Conservation (phyloP, 2,329 filamentous ascomycete genomes). For the Zymoseptoria ardabiliae region DNA sequence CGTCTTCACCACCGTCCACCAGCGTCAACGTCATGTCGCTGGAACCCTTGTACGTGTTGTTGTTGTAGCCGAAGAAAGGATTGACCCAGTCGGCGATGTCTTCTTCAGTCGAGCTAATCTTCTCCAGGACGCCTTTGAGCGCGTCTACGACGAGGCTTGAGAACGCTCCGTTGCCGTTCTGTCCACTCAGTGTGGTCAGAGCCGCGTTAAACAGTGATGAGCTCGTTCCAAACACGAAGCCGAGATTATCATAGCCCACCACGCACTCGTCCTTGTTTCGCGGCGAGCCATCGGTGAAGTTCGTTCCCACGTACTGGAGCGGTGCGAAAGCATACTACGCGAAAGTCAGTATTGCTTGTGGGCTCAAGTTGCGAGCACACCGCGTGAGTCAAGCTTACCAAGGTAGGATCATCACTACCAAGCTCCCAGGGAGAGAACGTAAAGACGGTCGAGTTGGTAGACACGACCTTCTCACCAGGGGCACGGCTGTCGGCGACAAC, state of each 20-base stretch:
- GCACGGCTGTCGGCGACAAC: constrained; percentile 62
- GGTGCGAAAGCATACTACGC: constrained; percentile 58
- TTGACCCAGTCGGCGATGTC: constrained; percentile 76
- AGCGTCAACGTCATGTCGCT: constrained; percentile 53
- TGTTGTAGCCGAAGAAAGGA: constrained; percentile 63
- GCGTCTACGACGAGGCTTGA: constrained; percentile 43
- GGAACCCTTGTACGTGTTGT: constrained; percentile 52
- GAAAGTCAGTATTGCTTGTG: neutral
- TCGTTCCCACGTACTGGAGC: constrained; percentile 63
- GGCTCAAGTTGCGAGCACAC: neutral
- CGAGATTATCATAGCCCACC: constrained; percentile 72
- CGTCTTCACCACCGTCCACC: constrained; percentile 71
- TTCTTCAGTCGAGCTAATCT: constrained; percentile 52
- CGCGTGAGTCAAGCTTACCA: constrained; percentile 25
- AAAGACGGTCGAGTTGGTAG: constrained; percentile 65
- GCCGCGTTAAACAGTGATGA: constrained; percentile 78
- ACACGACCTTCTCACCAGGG: constrained; percentile 54
- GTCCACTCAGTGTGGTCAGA: constrained; percentile 52
- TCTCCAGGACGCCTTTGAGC: constrained; percentile 45
- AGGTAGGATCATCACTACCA: constrained; percentile 66
- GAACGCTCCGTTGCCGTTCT: constrained; percentile 34
- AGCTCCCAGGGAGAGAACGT: constrained; percentile 78
- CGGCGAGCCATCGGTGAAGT: constrained; percentile 58
- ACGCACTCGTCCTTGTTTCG: constrained; percentile 55
- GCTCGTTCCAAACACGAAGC: constrained; percentile 79